Evolutionary conservation across 2,329 filamentous ascomycete genomes (phyloP), one percentile per base, ranked within the genome.

Genomic region (Dothistroma pini): DNA sequence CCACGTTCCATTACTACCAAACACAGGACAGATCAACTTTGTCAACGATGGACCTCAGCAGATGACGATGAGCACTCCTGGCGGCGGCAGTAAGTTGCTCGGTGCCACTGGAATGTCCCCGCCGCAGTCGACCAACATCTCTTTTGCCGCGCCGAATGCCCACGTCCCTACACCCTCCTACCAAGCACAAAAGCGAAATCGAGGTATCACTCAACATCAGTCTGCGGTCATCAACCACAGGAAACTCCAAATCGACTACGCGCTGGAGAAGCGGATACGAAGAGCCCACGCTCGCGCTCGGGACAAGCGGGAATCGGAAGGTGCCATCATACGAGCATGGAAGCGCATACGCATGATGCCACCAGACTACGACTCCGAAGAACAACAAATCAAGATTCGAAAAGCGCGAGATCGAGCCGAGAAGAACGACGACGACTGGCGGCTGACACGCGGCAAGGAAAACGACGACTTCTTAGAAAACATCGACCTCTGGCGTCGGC

Each of bases 171-270:
- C 71, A 4, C 69, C 72, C 2, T 70, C 71, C 19, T 71, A 72
- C 52, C 71, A 73, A 56, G 64, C 68, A 31, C 75, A 77, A 66
- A 80, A 81, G 63, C 77, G 91, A 71, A 86, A 88, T 9, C 84
- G 90, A 1, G 90, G 90, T 2, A 84, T 91, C 0, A 95, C 90
- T 0, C 89, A 89, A 38, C 90, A 95, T 74, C 90, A 95, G 75
- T 79, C 92, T 44, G 90, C 90, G 0, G 89, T 95, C 0, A 89
- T 92, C 74, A 84, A 87, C 58, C 92, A 93, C 74, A 83, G 90
- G 19, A 89, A 86, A 63, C 86, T 90, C 70, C 86, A 90, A 6
- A 90, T 93, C n/a, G 88, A 92, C 70, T 88, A 92, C 69, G 90
- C 91, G 56, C 83, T 95, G 16, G 88, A 91, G 67, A 85, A 87